Evolutionary conservation across 2,329 filamentous ascomycete genomes (phyloP), one percentile per base, ranked within the genome.

Genomic region (Botrytis deweyae): DNA sequence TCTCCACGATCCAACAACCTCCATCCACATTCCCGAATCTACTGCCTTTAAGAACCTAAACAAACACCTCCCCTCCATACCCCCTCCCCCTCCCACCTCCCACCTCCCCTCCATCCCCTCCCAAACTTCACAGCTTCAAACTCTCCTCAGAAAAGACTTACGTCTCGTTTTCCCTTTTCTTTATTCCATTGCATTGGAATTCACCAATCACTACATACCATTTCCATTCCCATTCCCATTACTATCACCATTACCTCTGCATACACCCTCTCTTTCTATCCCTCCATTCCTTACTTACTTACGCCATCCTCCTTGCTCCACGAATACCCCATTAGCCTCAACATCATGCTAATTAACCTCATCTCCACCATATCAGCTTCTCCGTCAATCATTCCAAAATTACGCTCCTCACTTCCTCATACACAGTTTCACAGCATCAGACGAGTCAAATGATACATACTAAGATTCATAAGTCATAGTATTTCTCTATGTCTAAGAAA

Each of bases 121-220:
- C 6, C 12, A 20, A 44, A 22, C 3, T 25, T 49, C 25, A 3
- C n/a, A 14, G 7, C 5, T 29, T 58, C 6, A 5, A n/a, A 52
- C 0, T 18, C 10, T 25, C 6, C 25, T 4, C 14, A 36, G 16
- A 4, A 33, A 6, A 12, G 4, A 4, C 29, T 36, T 22, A 8
- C 18, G 16, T 8, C 8, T 36, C 3, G 29, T 36, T 36, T 22
- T 8, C 55, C n/a, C n/a, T 36, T 29, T 12, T 18, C 29, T 8
- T 36, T 18, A 5, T 59, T 36, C 8, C 3, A 18, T 18, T 29
- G 5, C n/a, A 55, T 55, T 22, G 4, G 0, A n/a, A 14, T 52
- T 14, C 25, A 14, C 0, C 0, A n/a, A 16, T 1, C 22, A n/a
- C 49, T 52, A 4, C 0, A 49, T 25, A 49, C 3, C 52, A 29